Evolutionary conservation across 2,329 filamentous ascomycete genomes (phyloP), one percentile per base, ranked within the genome.

Genomic region (Akanthomyces lecanii): DNA sequence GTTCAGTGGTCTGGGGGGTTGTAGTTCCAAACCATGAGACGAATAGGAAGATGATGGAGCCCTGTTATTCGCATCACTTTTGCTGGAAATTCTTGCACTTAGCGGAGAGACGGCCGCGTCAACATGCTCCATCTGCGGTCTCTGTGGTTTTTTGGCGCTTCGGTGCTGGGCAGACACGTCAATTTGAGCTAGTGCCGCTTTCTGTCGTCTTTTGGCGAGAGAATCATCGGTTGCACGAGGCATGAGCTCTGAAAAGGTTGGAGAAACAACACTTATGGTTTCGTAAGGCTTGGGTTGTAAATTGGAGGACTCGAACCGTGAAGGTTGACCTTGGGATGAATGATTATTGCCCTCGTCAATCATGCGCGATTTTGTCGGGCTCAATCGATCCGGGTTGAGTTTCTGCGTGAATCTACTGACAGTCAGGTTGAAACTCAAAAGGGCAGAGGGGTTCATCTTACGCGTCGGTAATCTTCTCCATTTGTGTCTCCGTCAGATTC

Each of bases 401-500:
- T 72, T 75, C 21, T 68, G 50, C 7, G 38, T 57, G 11, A 64
- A 64, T 1, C 62, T 64, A 18, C 2, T 11, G 11, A 42, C 2
- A 5, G 55, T 71, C 44, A 71, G 65, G 33, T 38, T 23, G 40
- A 23, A 51, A 21, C 12, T 50, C 44, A 14, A 47, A n/a, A 25
- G 6, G 14, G 18, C 23, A 44, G 56, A 3, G 14, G 38, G 11
- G 23, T 36, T 36, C 12, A 23, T 58, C 78, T 65, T 73, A 82
- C 81, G 75, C 78, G 54, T 78, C 74, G 4, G 80, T 77, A 50
- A 82, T 72, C 64, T 74, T 78, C 62, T 82, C 77, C 73, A 82
- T 77, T 64, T 82, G 79, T 0, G 74, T 76, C 52, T 82, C 78
- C 5, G 79, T 82, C 61, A 82, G 66, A 65, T 80, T 81, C 67